Evolutionary conservation across 2,329 filamentous ascomycete genomes (phyloP), one percentile per base, ranked within the genome.

Genomic region (Sordariomycetes sp.): DNA sequence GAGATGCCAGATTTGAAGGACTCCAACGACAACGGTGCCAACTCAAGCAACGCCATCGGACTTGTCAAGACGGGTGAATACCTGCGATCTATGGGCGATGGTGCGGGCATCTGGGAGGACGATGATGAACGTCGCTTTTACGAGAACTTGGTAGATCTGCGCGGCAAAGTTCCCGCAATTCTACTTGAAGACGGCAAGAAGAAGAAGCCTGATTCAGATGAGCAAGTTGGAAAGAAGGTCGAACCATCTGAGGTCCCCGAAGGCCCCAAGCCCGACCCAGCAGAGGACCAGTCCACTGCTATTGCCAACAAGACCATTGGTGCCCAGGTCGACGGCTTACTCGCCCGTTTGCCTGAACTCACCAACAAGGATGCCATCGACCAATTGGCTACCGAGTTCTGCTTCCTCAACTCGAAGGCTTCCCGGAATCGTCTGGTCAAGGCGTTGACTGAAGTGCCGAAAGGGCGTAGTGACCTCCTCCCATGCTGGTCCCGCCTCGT

Each of bases 301-400:
- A 96, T 98, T 51, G 86, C 84, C 20, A 98, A 96, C 66, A 96
- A 95, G 63, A 94, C 87, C 3, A 92, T 96, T 39, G 92, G 92
- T 32, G 90, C 92, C 3, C 92, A 98, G 55, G 92, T 98, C 3
- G 93, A 98, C 56, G 83, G 86, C 12, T 68, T 98, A 25, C 67
- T 98, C 20, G 74, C 86, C 16, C 80, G 86, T 16, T 70, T 98
- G n/a, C 87, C 88, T 0, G 90, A 96, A 40, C 66, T 98, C 34
- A 90, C 85, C 24, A 90, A 75, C 50, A 96, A 95, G 52, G 93
- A 98, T 33, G 68, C 79, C 33, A 86, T 95, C 35, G 92, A 98
- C 51, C 82, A 95, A 54, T 79, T 85, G 30, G 92, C 93, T 7
- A 82, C 95, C 41, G 90, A 96, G 50, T 98, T 98, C 53, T 96